Conservation (phyloP, 768 basidiomycete species). For the Leucocoprinus sp. region DNA sequence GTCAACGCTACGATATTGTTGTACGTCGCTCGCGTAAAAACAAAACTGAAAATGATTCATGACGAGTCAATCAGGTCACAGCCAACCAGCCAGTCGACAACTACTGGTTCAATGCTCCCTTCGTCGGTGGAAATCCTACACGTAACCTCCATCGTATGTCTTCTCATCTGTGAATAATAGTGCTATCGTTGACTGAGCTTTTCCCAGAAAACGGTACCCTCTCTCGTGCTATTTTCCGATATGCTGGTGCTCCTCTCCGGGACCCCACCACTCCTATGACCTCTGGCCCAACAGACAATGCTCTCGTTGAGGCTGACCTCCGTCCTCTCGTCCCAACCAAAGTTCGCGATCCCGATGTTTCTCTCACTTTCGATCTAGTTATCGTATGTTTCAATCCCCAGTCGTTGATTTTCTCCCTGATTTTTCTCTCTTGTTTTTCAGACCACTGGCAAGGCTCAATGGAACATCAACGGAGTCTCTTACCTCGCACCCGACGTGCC, state of each 20-base stretch:
- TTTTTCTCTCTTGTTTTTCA: neutral
- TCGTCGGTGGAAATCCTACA: constrained; percentile 23
- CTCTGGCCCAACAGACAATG: constrained; percentile 16
- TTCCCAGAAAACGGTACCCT: constrained; percentile 13
- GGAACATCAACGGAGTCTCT: constrained; percentile 26
- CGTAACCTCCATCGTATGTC: constrained; percentile 25
- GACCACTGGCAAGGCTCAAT: constrained; percentile 16
- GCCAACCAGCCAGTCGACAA: constrained; percentile 38
- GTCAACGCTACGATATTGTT: constrained; percentile 42
- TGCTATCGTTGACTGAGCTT: neutral
- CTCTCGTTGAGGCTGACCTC: constrained; percentile 28
- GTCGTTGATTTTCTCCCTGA: constrained; percentile 9
- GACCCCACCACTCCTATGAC: constrained; percentile 24
- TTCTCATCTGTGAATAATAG: no score
- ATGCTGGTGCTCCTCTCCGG: constrained; percentile 25
- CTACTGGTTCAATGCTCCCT: constrained; percentile 37
- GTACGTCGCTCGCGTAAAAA: no score
- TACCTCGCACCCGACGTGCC: constrained; percentile 20
- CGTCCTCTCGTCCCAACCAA: constrained; percentile 22
- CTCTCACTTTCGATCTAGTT: constrained; percentile 24
- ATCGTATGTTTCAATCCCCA: constrained; percentile 12
- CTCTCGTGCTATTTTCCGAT: constrained; percentile 28
- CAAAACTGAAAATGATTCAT: no score
- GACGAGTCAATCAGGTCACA: no score
- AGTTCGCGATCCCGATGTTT: constrained; percentile 13